These are phyloP conservation scores for Trametes cingulata DNA, from an alignment of 768 basidiomycete genomes.

Conservation along the genomic window DNA sequence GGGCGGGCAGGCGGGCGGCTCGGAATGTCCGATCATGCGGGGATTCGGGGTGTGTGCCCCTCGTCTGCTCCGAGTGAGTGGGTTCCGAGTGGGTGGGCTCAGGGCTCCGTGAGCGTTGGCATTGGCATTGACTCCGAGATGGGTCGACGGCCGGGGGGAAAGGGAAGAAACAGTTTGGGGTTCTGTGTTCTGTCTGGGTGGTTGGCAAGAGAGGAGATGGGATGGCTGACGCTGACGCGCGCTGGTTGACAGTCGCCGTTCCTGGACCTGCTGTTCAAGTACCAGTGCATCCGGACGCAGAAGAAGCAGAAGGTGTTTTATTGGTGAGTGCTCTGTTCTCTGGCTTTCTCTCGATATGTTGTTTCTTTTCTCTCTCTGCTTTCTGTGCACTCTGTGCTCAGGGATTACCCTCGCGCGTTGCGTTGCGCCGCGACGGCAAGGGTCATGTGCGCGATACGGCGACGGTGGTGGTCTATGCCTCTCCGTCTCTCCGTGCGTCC, in stretches of 20 bases:
- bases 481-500: neutral
- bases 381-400: neutral
- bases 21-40: constrained; percentile 5
- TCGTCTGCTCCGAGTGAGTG: too few relatives aligned
- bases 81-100: too few relatives aligned
- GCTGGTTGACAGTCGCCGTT: constrained; percentile 76
- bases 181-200: neutral
- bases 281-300: constrained; percentile 95
- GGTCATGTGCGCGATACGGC: too few relatives aligned
- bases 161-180: neutral
- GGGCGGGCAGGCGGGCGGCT: neutral
- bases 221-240: constrained; percentile 17
- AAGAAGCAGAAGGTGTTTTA: constrained; percentile 99
- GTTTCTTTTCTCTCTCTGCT: neutral
- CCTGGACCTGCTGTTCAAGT: constrained; percentile 92
- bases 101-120: neutral
- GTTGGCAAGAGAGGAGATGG: neutral
- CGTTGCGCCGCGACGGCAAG: too few relatives aligned
- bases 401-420: too few relatives aligned
- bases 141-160: neutral
- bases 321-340: constrained; percentile 56
- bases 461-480: too few relatives aligned
- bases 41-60: too few relatives aligned
- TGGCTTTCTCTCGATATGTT: neutral
- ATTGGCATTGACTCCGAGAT: neutral